Evolutionary conservation across 2,329 filamentous ascomycete species (phyloP).

Genomic region (Exophiala sp.): DNA sequence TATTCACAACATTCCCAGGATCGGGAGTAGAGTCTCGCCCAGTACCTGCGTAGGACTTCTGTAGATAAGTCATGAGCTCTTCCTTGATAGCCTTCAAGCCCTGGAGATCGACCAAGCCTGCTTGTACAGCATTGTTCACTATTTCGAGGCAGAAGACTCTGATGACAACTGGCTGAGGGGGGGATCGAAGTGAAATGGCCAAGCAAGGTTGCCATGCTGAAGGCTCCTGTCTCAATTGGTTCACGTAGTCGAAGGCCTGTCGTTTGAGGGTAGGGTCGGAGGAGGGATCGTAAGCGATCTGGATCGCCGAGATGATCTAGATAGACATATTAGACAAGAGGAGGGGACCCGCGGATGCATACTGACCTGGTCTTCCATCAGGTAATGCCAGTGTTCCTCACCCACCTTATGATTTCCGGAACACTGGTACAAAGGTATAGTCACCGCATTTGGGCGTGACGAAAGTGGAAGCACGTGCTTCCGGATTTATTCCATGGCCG

Average conservation of each 20-base stretch:
- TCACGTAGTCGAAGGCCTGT: slow-evolving; percentile 61
- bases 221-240: slow-evolving; percentile 71
- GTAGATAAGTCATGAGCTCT: slow-evolving; percentile 73
- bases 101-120: slow-evolving; percentile 65
- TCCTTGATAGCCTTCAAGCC: slow-evolving; percentile 72
- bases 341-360: no score
- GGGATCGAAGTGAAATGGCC: slow-evolving; percentile 72
- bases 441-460: slow-evolving; percentile 29
- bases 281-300: slow-evolving; percentile 80
- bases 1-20: slow-evolving; percentile 78
- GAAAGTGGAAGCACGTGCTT: slow-evolving; percentile 29
- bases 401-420: slow-evolving; percentile 25
- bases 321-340: slow-evolving; percentile 50
- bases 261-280: slow-evolving; percentile 68
- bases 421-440: slow-evolving; percentile 27
- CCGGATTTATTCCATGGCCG: slow-evolving; percentile 22
- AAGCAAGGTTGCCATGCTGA: slow-evolving; percentile 89
- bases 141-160: slow-evolving; percentile 86
- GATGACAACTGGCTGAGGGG: slow-evolving; percentile 72
- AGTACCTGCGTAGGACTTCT: slow-evolving; percentile 62
- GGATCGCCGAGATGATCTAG: slow-evolving; percentile 57
- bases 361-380: slow-evolving; percentile 30
- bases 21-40: slow-evolving; percentile 54
- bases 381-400: slow-evolving; percentile 30
- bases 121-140: slow-evolving; percentile 84